Evolutionary conservation across 257 asterid species (phyloP), one percentile per base, ranked within the genome.

Genomic region (Capsicum baccatum): DNA sequence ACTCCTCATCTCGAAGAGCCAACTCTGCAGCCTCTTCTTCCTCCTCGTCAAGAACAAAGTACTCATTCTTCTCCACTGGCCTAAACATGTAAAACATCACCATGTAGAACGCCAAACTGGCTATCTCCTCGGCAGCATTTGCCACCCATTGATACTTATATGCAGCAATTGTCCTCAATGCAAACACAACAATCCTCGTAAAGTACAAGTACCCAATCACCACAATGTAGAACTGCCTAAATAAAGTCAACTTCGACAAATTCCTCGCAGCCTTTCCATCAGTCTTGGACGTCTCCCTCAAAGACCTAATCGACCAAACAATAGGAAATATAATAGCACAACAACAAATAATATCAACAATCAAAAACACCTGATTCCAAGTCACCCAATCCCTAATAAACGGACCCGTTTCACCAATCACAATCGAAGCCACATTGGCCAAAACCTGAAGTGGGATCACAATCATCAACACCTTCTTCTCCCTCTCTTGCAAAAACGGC

Each of bases 191-290:
- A 60, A 95, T 94, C 90, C 98, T 97, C 3, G 98, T 97, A 87
- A 95, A 97, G 85, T 94, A 94, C 86, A 97, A 88, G 91, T 94
- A 95, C 85, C 98, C 99, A 2, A 97, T 95, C 33, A 95, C 99
- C 87, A 93, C 97, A 83, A 95, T 93, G 80, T 97, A 95, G 69
- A 95, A 95, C 94, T 94, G 97, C 93, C 99, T 94, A 87, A 97
- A 97, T 52, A 97, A 90, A 26, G 98, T 93, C 89, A 97, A 84
- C 83, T 97, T 97, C 0, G 97, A 91, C 88, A 97, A 92, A 83
- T 94, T 95, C 88, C 95, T 93, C 0, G 99, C 98, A 78, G 99
- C 99, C 92, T 97, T 97, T 74, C 99, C 99, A 57, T 97, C 98
- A 0, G 98, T 95, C 91, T 97, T 97, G 0, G 98, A 95, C 0